Evolutionary conservation across 176 grass and related monocot genomes (phyloP), one percentile per base, ranked within the genome.

Genomic region (Cenchrus fungigraminus): DNA sequence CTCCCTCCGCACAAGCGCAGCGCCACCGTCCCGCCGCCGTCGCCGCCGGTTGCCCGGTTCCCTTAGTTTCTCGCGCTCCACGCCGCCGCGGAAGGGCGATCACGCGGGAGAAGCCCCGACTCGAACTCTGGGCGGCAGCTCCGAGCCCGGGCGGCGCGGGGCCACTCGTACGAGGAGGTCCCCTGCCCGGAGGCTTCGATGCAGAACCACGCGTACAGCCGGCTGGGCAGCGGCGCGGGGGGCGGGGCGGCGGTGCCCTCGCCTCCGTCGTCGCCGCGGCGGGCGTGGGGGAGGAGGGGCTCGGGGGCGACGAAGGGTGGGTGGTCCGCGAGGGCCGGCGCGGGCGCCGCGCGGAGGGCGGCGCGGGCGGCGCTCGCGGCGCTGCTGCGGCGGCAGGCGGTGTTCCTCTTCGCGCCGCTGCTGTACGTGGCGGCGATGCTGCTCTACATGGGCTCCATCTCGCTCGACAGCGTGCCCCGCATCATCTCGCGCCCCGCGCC

Each of bases 391-490:
- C 81, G 94, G 57, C 97, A 99, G 87, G 97, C 90, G 11, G 93
- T 99, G 76, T 94, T 99, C 90, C 94, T 99, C 68, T 99, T 99
- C 66, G 94, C 97, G 6, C 97, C 97, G 50, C 87, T 99, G 67
- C 90, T 99, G 32, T 99, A 99, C 71, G 94, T 99, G 3, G 91
- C 91, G 6, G 86, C 90, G 42, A 99, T 99, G 84, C 88, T 99
- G 73, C 82, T 99, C 59, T 96, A 93, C 62, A 94, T 99, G 97
- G 97, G 97, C 56, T 94, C 97, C 55, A 74, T 99, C 56, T 91
- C 97, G 45, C 91, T 99, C 54, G 97, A 99, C 80, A 82, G 94
- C 84, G 89, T 96, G 84, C 94, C 94, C 25, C 86, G 71, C 64
- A 91, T 99, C 66, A 97, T 99, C 81, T 94, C 91, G 34, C 94